phyloP scores from a whole-genome alignment of 176 grass and related monocot genomes.

The Saccharum spontaneum region DNA sequence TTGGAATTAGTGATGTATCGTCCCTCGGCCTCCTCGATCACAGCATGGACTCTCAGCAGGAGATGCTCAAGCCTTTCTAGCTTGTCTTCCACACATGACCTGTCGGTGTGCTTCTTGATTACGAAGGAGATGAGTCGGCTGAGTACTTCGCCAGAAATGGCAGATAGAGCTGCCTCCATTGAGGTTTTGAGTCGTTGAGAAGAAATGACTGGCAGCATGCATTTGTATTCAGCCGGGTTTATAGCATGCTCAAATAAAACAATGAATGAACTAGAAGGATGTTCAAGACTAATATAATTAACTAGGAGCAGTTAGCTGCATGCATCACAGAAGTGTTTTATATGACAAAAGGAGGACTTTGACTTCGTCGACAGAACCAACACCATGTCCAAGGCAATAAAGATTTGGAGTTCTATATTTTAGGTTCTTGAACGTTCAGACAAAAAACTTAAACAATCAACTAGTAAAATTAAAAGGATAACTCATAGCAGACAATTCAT shows the following conservation, averaged over 20 bases:
- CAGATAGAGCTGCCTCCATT: background rate
- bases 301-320: background rate
- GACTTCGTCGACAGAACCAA: background rate
- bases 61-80: slow-evolving; percentile 7
- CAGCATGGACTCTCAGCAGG: background rate
- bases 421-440: no score
- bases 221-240: no score
- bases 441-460: no score
- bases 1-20: slow-evolving; percentile 26
- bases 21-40: slow-evolving; percentile 12
- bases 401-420: no score
- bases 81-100: background rate
- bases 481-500: no score
- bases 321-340: background rate
- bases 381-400: background rate
- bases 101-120: background rate
- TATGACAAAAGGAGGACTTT: background rate
- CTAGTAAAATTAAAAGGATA: no score
- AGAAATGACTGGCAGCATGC: background rate
- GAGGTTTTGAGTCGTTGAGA: no score
- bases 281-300: background rate
- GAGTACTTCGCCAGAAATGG: background rate
- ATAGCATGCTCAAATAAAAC: no score
- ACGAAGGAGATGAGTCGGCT: slow-evolving; percentile 6
- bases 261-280: background rate